Evolutionary conservation across 176 grass and related monocot species (phyloP).

Genomic region (Dendrocalamus sinicus): DNA sequence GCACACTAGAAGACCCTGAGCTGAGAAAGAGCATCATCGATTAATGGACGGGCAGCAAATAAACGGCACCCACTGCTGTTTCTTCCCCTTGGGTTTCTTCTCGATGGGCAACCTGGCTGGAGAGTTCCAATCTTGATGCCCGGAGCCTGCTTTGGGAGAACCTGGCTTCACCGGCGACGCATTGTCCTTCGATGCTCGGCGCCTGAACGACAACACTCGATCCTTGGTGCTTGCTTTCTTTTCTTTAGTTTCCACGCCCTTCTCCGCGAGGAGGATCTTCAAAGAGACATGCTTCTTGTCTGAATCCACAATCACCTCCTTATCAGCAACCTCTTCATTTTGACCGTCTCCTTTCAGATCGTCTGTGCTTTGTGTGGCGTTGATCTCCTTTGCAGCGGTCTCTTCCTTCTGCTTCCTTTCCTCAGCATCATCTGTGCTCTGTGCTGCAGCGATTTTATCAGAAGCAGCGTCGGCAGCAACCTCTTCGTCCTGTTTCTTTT

Average conservation of each 20-base stretch:
- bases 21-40: slow-evolving; percentile 4
- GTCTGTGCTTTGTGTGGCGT: neutral
- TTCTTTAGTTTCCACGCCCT: slow-evolving; percentile 48
- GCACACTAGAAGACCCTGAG: neutral
- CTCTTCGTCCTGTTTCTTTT: neutral
- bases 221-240: slow-evolving; percentile 53
- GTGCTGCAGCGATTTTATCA: neutral
- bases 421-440: neutral
- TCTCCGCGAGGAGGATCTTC: slow-evolving; percentile 60
- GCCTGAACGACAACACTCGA: slow-evolving; percentile 39
- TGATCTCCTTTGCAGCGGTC: slow-evolving; percentile 23
- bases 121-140: slow-evolving; percentile 67
- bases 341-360: neutral
- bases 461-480: neutral
- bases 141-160: slow-evolving; percentile 34
- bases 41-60: slow-evolving; percentile 65
- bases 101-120: slow-evolving; percentile 54
- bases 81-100: slow-evolving; percentile 54
- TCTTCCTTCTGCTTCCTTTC: slow-evolving; percentile 16
- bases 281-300: slow-evolving; percentile 55
- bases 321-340: slow-evolving; percentile 50
- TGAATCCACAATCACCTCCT: slow-evolving; percentile 46
- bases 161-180: slow-evolving; percentile 21
- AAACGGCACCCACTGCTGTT: slow-evolving; percentile 67
- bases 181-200: slow-evolving; percentile 28